Percentiles rank a stretch among this genome's conserved stretches.
These are phyloP conservation scores for Silene coronaria DNA, from an alignment of 179 eudicot species.

Conservation along the genomic window DNA sequence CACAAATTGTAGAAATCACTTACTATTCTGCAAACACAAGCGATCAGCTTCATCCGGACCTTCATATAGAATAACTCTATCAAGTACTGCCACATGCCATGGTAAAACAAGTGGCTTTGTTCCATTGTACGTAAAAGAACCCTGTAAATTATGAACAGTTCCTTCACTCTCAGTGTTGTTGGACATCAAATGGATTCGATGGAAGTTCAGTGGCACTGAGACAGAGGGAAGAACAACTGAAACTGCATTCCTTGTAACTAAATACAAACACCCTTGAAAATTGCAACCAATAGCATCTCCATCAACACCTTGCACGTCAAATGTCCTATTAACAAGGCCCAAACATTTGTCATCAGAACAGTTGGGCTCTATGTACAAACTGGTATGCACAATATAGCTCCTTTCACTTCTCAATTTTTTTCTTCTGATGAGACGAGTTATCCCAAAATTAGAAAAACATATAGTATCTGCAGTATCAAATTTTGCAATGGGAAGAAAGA, in stretches of 20 bases:
- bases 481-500: slow-evolving; percentile 54
- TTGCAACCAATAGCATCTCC: slow-evolving; percentile 73
- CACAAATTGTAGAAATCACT: slow-evolving; percentile 17
- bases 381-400: slow-evolving; percentile 47
- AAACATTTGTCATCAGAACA: slow-evolving; percentile 41
- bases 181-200: slow-evolving; percentile 50
- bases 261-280: slow-evolving; percentile 67
- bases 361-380: slow-evolving; percentile 40
- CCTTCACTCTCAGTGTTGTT: slow-evolving; percentile 28
- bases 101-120: slow-evolving; percentile 44
- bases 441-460: slow-evolving; percentile 73
- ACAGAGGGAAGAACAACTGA: slow-evolving; percentile 79
- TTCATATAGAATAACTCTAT: slow-evolving; percentile 68
- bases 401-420: slow-evolving; percentile 26
- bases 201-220: slow-evolving; percentile 58
- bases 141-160: slow-evolving; percentile 27
- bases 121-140: slow-evolving; percentile 29
- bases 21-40: slow-evolving; percentile 83
- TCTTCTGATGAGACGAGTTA: slow-evolving; percentile 52
- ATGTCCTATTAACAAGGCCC: slow-evolving; percentile 26
- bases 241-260: slow-evolving; percentile 60
- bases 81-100: slow-evolving; percentile 82
- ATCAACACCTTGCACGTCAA: slow-evolving; percentile 32
- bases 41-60: slow-evolving; percentile 81
- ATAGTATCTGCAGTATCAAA: slow-evolving; percentile 42